A percentile compares a stretch with the other conserved stretches of the same genome.
These are phyloP conservation scores for Mariannaea sp. DNA, from an alignment of 2,329 filamentous ascomycete species.

Conservation along the genomic window DNA sequence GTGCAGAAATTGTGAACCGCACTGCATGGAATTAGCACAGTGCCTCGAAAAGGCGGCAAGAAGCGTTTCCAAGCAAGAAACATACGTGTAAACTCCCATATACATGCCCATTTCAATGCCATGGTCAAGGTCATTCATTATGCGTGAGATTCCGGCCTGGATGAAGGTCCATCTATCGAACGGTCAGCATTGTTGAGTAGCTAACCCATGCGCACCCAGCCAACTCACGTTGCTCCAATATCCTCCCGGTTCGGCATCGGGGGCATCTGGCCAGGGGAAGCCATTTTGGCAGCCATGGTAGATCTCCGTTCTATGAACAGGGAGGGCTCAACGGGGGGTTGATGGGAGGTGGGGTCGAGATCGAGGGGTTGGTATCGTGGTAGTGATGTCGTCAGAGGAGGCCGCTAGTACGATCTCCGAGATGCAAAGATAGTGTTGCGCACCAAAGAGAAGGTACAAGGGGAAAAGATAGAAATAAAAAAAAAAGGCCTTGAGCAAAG, in stretches of 20 bases:
- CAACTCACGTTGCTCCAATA: constrained; percentile 55
- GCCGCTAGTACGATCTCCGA: neutral
- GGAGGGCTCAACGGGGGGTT: constrained; percentile 25
- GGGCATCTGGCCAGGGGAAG: constrained; percentile 53
- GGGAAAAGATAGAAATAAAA: too few species aligned
- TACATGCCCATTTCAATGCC: constrained; percentile 97
- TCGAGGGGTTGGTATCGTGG: constrained; percentile 31
- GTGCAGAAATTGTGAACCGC: constrained; percentile 99
- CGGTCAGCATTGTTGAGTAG: constrained; percentile 30
- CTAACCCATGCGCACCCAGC: neutral
- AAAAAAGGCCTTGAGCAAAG: neutral
- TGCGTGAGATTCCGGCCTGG: constrained; percentile 83
- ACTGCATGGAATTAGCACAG: constrained; percentile 52
- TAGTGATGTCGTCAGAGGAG: constrained; percentile 31
- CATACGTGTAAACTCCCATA: constrained; percentile 93
- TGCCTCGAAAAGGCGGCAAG: neutral
- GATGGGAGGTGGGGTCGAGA: constrained; percentile 33
- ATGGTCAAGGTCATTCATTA: constrained; percentile 90
- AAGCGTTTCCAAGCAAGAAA: constrained; percentile 11
- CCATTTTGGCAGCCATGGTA: constrained; percentile 45
- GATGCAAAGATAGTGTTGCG: neutral
- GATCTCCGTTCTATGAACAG: constrained; percentile 25
- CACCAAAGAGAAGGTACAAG: neutral
- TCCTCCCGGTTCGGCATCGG: constrained; percentile 66
- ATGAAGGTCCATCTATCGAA: constrained; percentile 81